Percentiles rank a stretch among this genome's conserved stretches.
These are phyloP conservation scores for Chaetoceros muelleri DNA, from an alignment of 108 stramenopile species.

Conservation along the genomic window DNA sequence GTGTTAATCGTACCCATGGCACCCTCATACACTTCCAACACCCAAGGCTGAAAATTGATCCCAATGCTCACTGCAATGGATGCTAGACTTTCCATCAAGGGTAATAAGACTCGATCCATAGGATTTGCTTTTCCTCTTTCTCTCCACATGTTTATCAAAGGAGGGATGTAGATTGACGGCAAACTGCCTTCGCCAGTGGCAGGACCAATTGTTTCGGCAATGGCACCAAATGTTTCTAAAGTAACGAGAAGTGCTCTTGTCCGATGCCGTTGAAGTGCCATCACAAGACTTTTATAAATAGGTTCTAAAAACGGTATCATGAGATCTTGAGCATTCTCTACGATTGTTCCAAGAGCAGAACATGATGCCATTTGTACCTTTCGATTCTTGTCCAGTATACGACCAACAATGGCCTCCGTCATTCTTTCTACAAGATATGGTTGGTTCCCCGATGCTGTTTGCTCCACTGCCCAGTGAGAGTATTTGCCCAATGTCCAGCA, in stretches of 20 bases:
- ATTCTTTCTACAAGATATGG: conserved; percentile 51
- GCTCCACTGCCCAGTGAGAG: conserved; percentile 69
- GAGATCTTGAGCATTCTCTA: conserved; percentile 73
- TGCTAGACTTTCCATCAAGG: conserved; percentile 83
- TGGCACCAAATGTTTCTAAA: conserved; percentile 76
- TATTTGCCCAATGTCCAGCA: conserved; percentile 84
- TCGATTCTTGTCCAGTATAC: conserved; percentile 59
- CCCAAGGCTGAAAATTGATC: conserved; percentile 77
- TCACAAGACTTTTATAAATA: conserved; percentile 47
- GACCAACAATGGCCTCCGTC: conserved; percentile 57
- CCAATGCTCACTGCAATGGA: conserved; percentile 64
- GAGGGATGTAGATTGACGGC: conserved; percentile 62
- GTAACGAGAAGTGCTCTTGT: conserved; percentile 71
- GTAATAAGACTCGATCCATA: conserved; percentile 67
- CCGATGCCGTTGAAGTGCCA: conserved; percentile 54
- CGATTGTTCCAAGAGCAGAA: conserved; percentile 71
- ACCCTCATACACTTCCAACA: conserved; percentile 65
- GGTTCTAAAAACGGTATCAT: conserved; percentile 76
- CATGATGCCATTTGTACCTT: conserved; percentile 80
- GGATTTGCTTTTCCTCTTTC: conserved; percentile 43
- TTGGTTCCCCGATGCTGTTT: conserved; percentile 48
- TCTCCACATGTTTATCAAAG: conserved; percentile 57
- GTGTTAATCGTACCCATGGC: conserved; percentile 74
- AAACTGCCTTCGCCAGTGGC: conserved; percentile 69
- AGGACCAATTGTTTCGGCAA: conserved; percentile 74